Evolutionary conservation across 495 filamentous ascomycete genomes (phyloP).

Genomic region (Neurospora sp.): DNA sequence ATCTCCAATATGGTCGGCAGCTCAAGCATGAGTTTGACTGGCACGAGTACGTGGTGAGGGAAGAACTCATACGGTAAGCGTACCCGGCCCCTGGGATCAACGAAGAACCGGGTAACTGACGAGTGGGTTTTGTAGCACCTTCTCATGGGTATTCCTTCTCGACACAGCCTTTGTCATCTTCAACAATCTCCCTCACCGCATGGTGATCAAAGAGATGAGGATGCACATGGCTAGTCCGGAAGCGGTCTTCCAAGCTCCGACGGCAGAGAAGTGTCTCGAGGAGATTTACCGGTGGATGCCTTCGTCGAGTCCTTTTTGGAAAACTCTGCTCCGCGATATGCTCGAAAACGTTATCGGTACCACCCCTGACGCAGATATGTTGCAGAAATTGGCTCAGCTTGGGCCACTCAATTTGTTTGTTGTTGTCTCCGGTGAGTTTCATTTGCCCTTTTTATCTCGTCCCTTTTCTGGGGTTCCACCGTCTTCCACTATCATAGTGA

Average conservation of each 20-base stretch:
- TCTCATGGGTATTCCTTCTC: conserved; percentile 19
- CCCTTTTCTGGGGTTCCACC: neutral
- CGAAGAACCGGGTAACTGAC: neutral
- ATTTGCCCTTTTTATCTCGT: neutral
- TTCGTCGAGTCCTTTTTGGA: conserved; percentile 14
- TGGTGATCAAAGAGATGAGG: conserved; percentile 26
- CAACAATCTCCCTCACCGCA: conserved; percentile 24
- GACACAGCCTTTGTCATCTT: conserved; percentile 25
- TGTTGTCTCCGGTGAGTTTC: conserved; percentile 19
- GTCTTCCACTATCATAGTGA: neutral
- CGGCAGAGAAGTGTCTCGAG: conserved; percentile 14
- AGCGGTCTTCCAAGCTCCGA: conserved; percentile 18
- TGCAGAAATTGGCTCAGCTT: conserved; percentile 11
- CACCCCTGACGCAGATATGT: conserved; percentile 3
- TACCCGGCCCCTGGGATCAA: neutral
- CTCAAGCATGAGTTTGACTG: conserved; percentile 18
- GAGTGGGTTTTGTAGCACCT: conserved; percentile 3
- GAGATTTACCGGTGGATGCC: conserved; percentile 15
- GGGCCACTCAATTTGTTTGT: conserved; percentile 22
- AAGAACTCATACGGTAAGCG: conserved; percentile 19
- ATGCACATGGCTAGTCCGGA: conserved; percentile 23
- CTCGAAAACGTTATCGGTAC: conserved; percentile 16
- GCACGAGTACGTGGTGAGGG: conserved; percentile 17
- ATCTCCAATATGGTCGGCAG: conserved; percentile 14
- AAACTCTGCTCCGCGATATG: conserved; percentile 15